A percentile compares a stretch with the other conserved stretches of the same genome.
These are phyloP conservation scores for Cyclanthera cordifolia DNA, from an alignment of 306 rosid genomes.

Conservation along the genomic window DNA sequence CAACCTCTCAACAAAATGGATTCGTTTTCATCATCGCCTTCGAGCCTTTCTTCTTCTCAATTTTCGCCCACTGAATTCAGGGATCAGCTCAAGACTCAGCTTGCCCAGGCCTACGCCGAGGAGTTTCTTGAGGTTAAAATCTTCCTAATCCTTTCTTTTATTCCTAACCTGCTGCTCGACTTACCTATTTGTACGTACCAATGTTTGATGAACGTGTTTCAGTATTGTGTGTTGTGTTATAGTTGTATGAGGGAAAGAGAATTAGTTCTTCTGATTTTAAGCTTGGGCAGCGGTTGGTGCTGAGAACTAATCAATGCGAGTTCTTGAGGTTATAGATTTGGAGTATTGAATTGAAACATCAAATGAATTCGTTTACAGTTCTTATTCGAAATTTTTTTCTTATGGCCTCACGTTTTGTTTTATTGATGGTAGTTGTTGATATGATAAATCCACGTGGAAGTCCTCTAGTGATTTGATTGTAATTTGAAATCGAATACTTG, in stretches of 20 bases:
- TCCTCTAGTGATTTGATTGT: background rate
- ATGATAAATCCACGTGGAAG: no score
- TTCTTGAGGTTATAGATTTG: no score
- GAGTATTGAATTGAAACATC: no score
- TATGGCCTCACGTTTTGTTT: no score
- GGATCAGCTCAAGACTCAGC: constrained; percentile 68
- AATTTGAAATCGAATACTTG: background rate
- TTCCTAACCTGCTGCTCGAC: background rate
- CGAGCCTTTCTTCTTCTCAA: constrained; percentile 36
- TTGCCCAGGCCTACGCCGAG: constrained; percentile 86
- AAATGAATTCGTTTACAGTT: no score
- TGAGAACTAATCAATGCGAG: no score
- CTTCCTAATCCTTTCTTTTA: background rate
- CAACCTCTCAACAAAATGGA: constrained; percentile 36
- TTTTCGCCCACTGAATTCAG: constrained; percentile 46
- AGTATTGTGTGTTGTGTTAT: background rate
- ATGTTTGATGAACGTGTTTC: background rate
- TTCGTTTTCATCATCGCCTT: constrained; percentile 58
- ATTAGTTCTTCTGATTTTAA: no score
- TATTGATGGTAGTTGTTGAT: no score
- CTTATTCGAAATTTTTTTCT: no score
- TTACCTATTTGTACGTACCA: background rate
- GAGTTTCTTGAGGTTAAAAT: constrained; percentile 75
- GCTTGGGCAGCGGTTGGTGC: no score
- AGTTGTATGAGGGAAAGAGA: no score